Conservation (phyloP, 768 basidiomycete genomes). For the Hemileccinum rubropunctum region DNA sequence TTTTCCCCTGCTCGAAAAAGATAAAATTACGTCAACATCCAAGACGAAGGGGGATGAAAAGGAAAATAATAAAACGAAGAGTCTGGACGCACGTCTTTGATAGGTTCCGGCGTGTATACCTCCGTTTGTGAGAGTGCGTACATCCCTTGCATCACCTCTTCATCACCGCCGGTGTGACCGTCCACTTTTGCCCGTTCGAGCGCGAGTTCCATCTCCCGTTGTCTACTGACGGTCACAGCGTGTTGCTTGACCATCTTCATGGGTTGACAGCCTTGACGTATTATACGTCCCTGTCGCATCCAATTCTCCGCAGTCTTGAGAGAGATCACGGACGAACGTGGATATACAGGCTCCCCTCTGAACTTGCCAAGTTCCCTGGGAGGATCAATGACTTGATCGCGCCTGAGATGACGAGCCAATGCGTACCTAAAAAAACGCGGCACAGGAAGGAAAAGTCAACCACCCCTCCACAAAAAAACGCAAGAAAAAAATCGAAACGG, state of each 20-base stretch:
- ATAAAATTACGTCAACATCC: slow-evolving; percentile 3
- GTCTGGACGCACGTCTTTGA: slow-evolving; percentile 82
- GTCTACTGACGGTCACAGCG: slow-evolving; percentile 73
- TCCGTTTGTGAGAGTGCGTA: slow-evolving; percentile 87
- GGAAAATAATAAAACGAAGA: not conserved
- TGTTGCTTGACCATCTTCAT: slow-evolving; percentile 88
- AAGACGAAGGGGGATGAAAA: not conserved
- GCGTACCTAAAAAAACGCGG: slow-evolving; percentile 56
- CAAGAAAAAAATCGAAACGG: slow-evolving; percentile 20
- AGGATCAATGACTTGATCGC: slow-evolving; percentile 82
- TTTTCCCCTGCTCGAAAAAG: slow-evolving; percentile 61
- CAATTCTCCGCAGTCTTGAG: slow-evolving; percentile 93
- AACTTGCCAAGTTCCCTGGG: slow-evolving; percentile 86
- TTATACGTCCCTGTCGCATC: slow-evolving; percentile 80
- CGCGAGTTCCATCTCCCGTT: slow-evolving; percentile 69
- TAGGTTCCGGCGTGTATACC: slow-evolving; percentile 71
- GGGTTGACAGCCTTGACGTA: slow-evolving; percentile 75
- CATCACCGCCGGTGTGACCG: slow-evolving; percentile 40
- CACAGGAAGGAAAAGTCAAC: slow-evolving; percentile 2
- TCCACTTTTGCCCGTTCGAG: slow-evolving; percentile 36
- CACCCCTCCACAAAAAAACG: slow-evolving; percentile 9
- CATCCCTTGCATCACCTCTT: slow-evolving; percentile 79
- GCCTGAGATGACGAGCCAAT: slow-evolving; percentile 81
- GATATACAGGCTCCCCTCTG: slow-evolving; percentile 89
- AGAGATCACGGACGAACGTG: slow-evolving; percentile 76